These are phyloP conservation scores for Rhodosporidiobolus odoratus DNA, from an alignment of 768 basidiomycete genomes.

Conservation along the genomic window DNA sequence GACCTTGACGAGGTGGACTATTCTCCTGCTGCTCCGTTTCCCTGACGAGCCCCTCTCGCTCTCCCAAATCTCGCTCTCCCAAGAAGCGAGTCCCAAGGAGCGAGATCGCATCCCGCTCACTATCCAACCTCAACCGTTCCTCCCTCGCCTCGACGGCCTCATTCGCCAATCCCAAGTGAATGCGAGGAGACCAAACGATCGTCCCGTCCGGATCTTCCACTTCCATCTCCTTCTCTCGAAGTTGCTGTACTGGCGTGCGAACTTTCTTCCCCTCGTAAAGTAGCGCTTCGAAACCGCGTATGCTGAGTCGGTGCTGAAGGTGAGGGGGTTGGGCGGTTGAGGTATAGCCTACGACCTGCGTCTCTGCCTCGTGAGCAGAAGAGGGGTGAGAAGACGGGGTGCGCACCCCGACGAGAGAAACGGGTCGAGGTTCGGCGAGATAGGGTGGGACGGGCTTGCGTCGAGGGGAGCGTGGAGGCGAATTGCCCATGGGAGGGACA, in stretches of 20 bases:
- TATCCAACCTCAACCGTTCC: neutral
- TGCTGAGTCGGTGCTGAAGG: too few relatives aligned
- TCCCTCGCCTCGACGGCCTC: slow-evolving; percentile 18
- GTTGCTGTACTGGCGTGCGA: neutral
- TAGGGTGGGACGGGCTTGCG: neutral
- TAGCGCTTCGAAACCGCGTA: too few relatives aligned
- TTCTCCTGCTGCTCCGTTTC: neutral
- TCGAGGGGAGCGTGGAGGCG: neutral
- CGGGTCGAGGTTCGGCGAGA: too few relatives aligned
- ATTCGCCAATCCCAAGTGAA: slow-evolving; percentile 11
- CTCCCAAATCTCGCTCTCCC: neutral
- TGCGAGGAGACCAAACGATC: slow-evolving; percentile 15
- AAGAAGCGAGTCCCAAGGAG: neutral
- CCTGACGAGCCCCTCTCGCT: neutral
- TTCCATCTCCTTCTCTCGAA: neutral
- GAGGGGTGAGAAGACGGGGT: too few relatives aligned
- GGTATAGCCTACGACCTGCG: too few relatives aligned
- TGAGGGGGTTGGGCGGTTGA: too few relatives aligned
- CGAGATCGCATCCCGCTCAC: neutral
- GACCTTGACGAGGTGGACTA: neutral
- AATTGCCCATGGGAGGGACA: neutral
- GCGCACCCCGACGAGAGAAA: too few relatives aligned
- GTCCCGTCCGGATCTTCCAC: neutral
- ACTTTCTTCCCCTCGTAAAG: too few relatives aligned
- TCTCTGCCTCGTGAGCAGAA: too few relatives aligned